phyloP scores from a whole-genome alignment of 129 eudicot genomes.

The Silybum marianum region DNA sequence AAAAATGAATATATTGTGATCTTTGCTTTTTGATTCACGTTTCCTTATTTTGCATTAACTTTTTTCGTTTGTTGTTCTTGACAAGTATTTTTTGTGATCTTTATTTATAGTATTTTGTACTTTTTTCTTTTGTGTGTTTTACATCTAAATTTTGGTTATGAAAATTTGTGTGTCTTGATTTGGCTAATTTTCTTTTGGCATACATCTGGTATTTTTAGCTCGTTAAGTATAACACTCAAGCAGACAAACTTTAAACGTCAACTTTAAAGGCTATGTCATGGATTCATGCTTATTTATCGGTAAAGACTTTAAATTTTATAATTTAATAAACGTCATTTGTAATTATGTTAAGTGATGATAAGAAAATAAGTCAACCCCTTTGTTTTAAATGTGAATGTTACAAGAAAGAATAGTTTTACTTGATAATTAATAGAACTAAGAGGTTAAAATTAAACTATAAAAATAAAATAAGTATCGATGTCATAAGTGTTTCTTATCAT shows the following conservation, averaged over 20 bases:
- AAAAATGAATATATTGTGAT: neutral
- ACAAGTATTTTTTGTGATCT: neutral
- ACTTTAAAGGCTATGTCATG: neutral
- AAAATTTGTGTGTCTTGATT: neutral
- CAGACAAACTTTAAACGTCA: neutral
- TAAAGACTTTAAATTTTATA: neutral
- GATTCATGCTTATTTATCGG: neutral
- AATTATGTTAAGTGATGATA: neutral
- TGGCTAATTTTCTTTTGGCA: neutral
- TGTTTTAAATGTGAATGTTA: neutral
- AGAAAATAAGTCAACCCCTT: neutral
- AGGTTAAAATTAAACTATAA: neutral
- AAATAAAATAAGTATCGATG: too few relatives aligned
- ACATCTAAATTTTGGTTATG: neutral
- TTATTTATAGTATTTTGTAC: neutral
- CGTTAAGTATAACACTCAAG: neutral
- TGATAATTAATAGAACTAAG: neutral
- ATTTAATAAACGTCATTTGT: neutral
- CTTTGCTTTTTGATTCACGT: neutral
- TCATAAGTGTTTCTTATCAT: neutral
- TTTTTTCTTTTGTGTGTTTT: neutral
- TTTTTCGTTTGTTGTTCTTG: neutral
- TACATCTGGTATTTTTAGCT: neutral
- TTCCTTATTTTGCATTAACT: neutral
- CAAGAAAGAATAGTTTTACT: neutral